Evolutionary conservation across 129 eudicot species (phyloP), one percentile per base, ranked within the genome.

Genomic region (Artemisia annua): DNA sequence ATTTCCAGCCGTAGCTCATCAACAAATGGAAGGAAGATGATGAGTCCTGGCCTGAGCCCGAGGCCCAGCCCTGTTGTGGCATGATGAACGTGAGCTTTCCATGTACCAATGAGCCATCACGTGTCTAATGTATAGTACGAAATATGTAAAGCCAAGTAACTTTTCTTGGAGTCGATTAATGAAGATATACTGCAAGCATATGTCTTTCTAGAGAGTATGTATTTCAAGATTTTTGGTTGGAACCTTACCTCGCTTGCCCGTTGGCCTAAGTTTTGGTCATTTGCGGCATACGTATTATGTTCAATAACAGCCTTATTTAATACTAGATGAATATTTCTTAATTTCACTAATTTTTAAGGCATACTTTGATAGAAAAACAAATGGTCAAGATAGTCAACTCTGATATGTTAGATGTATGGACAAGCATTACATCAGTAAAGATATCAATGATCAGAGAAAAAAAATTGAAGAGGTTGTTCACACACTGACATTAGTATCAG

Each of bases 1-100:
- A 24, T 78, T 64, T 32, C 72, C 11, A 72, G 68, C 66, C 82
- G 82, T 18, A 78, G 82, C 72, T 71, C 82, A 19, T 78, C 82
- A 20, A 76, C 30, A 11, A 76, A 76, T 35, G 75, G 75, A 32
- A 78, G 78, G 68, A 78, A 78, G 78, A 78, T 46, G 73, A 71
- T 78, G 82, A 71, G 78, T 5, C 72, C 73, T 0, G 26, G 16
- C 30, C 63, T 53, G 61, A 63, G 62, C 66, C 79, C 73, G 43
- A 48, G 68, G 67, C 66, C 81, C 8, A 70, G 63, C 30, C 35
- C 73, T 71, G 49, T 78, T 55, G 68, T 66, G 73, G 73, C 15
- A 48, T 78, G 69, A 78, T 78, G 63, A n/a, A 50, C 58, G 7
- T 58, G 63, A 64, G 61, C 67, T 11, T 58, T 26, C 50, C 58